phyloP scores from a whole-genome alignment of 371 early-diverging fungal species.

The Furculomyces boomerangus region DNA sequence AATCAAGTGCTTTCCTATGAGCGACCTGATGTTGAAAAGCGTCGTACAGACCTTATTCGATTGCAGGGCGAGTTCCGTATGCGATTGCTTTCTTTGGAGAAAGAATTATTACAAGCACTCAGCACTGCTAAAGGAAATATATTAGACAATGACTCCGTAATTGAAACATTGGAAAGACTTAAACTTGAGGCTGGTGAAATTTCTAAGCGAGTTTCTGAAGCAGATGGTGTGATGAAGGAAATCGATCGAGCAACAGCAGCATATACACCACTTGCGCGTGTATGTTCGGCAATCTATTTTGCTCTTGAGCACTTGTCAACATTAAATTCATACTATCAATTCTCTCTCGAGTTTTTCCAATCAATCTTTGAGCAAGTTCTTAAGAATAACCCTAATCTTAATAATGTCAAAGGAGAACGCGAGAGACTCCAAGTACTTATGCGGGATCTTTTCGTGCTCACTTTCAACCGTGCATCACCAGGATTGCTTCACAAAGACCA shows the following conservation, averaged over 20 bases:
- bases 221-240: slow-evolving; percentile 86
- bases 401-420: slow-evolving; percentile 45
- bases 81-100: slow-evolving; percentile 81
- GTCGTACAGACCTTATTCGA: slow-evolving; percentile 80
- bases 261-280: slow-evolving; percentile 81
- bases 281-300: slow-evolving; percentile 89
- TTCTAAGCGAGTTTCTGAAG: slow-evolving; percentile 77
- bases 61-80: slow-evolving; percentile 93
- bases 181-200: slow-evolving; percentile 93
- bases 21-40: slow-evolving; percentile 86
- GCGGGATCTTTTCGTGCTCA: slow-evolving; percentile 64
- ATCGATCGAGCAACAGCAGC: slow-evolving; percentile 78
- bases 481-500: slow-evolving; percentile 83
- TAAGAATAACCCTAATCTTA: slow-evolving; percentile 47
- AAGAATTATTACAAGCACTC: slow-evolving; percentile 77
- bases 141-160: slow-evolving; percentile 89
- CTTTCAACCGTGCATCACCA: slow-evolving; percentile 65
- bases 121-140: slow-evolving; percentile 92
- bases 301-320: slow-evolving; percentile 81
- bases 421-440: slow-evolving; percentile 58
- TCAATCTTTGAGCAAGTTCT: slow-evolving; percentile 81
- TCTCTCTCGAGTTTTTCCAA: slow-evolving; percentile 92
- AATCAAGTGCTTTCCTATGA: slow-evolving; percentile 86
- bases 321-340: slow-evolving; percentile 90
- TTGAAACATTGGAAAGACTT: slow-evolving; percentile 80